Percentiles rank a stretch among this genome's conserved stretches.
These are phyloP conservation scores for Xylariaceae sp. DNA, from an alignment of 2,329 filamentous ascomycete genomes.

Conservation along the genomic window DNA sequence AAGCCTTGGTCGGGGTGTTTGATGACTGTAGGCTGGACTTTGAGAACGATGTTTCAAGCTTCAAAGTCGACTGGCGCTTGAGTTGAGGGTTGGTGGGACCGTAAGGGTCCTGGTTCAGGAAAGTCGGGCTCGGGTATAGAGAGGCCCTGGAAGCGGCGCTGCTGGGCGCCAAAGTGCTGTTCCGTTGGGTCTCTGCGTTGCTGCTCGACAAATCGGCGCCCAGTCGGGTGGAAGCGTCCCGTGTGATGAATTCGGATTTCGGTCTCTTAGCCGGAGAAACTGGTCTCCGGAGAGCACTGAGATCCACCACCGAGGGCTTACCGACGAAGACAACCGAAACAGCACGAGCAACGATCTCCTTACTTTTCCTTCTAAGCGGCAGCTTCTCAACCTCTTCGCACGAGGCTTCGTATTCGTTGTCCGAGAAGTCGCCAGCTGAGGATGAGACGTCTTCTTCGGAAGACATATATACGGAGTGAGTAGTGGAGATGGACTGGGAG, in stretches of 20 bases:
- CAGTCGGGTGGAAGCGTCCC: slow-evolving; percentile 24
- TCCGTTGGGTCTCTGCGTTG: slow-evolving; percentile 34
- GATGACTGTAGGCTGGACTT: slow-evolving; percentile 35
- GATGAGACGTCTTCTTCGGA: slow-evolving; percentile 62
- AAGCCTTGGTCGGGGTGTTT: slow-evolving; percentile 43
- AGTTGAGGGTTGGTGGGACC: slow-evolving; percentile 35
- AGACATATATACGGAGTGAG: slow-evolving; percentile 58
- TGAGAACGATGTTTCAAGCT: slow-evolving; percentile 24
- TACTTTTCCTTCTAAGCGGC: slow-evolving; percentile 35
- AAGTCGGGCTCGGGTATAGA: slow-evolving; percentile 34
- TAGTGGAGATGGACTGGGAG: slow-evolving; percentile 37
- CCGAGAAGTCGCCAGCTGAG: slow-evolving; percentile 55
- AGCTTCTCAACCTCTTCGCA: slow-evolving; percentile 33
- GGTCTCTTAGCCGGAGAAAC: slow-evolving; percentile 38
- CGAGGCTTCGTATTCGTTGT: slow-evolving; percentile 46
- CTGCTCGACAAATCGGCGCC: slow-evolving; percentile 24
- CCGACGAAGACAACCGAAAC: slow-evolving; percentile 56
- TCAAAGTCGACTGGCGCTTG: slow-evolving; percentile 26
- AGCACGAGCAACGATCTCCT: slow-evolving; percentile 52
- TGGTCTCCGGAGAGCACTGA: slow-evolving; percentile 41
- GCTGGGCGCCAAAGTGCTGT: slow-evolving; percentile 37
- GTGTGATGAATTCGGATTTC: slow-evolving; percentile 23
- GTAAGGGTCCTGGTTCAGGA: slow-evolving; percentile 52
- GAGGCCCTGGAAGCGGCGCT: slow-evolving; percentile 33
- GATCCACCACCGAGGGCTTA: slow-evolving; percentile 53